Percentiles rank a stretch among this genome's conserved stretches.
phyloP scores from a whole-genome alignment of 169 alveolate species.

The Plasmodium vinckei region DNA sequence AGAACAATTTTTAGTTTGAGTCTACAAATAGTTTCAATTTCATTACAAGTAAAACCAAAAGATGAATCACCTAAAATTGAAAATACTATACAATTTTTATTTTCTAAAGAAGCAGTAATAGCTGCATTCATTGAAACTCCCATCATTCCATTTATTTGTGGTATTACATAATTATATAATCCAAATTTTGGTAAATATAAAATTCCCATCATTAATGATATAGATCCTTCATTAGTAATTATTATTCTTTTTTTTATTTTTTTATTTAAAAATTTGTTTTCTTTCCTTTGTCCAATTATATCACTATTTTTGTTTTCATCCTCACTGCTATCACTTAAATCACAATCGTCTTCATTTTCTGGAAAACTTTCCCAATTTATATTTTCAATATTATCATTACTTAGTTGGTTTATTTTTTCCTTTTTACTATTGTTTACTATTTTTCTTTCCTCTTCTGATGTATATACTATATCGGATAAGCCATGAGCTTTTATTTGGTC shows the following conservation, averaged over 20 bases:
- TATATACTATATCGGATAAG: neutral
- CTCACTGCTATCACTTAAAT: conserved; percentile 20
- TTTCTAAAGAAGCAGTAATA: conserved; percentile 36
- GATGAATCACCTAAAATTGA: conserved; percentile 75
- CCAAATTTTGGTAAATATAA: conserved; percentile 67
- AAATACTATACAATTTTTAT: conserved; percentile 25
- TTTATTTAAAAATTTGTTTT: conserved; percentile 13
- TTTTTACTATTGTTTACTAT: neutral
- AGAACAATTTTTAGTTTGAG: conserved; percentile 45
- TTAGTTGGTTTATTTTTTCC: neutral
- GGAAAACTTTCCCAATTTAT: too few species aligned
- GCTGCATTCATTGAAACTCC: conserved; percentile 73
- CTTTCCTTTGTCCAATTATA: neutral
- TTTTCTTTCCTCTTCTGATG: neutral
- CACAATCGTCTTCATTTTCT: conserved; percentile 24
- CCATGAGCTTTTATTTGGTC: neutral
- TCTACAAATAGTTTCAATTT: conserved; percentile 64
- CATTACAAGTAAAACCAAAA: conserved; percentile 72
- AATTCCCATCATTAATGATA: conserved; percentile 48
- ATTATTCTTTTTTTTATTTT: conserved; percentile 38
- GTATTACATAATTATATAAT: conserved; percentile 43
- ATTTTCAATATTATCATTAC: too few species aligned
- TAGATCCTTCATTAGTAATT: conserved; percentile 66
- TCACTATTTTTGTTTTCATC: neutral
- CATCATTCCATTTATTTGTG: conserved; percentile 75